phyloP scores from a whole-genome alignment of 345 rosid genomes.

The Melaleuca alternifolia region DNA sequence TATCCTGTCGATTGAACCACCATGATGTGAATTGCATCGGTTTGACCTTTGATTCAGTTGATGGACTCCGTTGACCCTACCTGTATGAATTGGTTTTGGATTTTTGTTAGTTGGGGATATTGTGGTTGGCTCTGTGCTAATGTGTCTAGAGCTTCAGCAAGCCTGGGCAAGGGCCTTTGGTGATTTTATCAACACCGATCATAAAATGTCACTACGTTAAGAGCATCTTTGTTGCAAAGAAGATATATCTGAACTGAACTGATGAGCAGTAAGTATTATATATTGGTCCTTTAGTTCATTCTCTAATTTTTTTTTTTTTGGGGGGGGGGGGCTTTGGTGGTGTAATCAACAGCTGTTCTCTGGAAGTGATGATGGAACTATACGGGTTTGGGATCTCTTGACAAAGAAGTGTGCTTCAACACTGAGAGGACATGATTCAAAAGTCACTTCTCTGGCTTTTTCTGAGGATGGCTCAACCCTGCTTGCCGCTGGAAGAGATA shows the following conservation, averaged over 20 bases:
- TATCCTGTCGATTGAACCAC: not conserved
- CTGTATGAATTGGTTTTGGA: not conserved
- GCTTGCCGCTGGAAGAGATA: conserved; percentile 87
- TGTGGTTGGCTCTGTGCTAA: not conserved
- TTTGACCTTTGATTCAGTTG: not conserved
- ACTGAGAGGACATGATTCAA: conserved; percentile 72
- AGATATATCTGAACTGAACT: not conserved
- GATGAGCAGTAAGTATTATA: not conserved
- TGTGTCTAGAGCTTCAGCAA: not conserved
- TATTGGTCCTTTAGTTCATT: not conserved
- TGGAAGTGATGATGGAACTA: conserved; percentile 79
- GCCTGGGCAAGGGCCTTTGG: not conserved
- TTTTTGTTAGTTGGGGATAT: not conserved
- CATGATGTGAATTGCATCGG: not conserved
- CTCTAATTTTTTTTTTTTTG: not conserved
- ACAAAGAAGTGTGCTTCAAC: conserved; percentile 63
- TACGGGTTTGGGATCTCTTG: conserved; percentile 82
- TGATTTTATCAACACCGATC: not conserved
- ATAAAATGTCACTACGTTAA: not conserved
- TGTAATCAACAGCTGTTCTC: conserved; percentile 53
- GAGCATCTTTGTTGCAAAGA: not conserved
- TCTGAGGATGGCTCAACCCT: conserved; percentile 80
- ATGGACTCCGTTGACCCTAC: not conserved
- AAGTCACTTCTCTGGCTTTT: conserved; percentile 68
- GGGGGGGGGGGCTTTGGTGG: not conserved